phyloP scores from a whole-genome alignment of 495 filamentous ascomycete species.

The Lophium mytilinum region DNA sequence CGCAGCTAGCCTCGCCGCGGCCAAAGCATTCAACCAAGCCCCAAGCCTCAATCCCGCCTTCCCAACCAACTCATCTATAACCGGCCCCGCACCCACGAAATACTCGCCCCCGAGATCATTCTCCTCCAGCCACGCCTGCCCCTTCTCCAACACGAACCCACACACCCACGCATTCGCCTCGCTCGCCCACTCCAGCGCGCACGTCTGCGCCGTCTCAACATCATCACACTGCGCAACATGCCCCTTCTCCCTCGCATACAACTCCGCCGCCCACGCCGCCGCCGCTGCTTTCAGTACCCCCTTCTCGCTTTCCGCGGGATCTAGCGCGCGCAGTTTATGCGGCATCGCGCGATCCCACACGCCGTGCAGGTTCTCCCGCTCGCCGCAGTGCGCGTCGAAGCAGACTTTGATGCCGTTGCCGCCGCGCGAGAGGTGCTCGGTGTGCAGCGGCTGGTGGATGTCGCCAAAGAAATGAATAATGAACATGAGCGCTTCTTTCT shows the following conservation, averaged over 20 bases:
- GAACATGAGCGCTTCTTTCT: slow-evolving; percentile 40
- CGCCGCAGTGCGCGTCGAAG: slow-evolving; percentile 1
- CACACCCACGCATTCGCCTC: not conserved
- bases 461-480: slow-evolving; percentile 42
- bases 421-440: slow-evolving; percentile 4
- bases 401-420: slow-evolving; percentile 11
- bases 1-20: not conserved
- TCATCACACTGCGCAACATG: not conserved
- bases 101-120: not conserved
- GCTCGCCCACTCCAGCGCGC: not conserved
- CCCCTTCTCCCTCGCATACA: not conserved
- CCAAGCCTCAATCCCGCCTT: not conserved
- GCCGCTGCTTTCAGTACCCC: not conserved
- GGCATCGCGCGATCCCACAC: slow-evolving; percentile 9
- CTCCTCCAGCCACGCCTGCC: not conserved
- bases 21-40: not conserved
- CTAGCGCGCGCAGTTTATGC: not conserved
- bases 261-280: not conserved
- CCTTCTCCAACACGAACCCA: not conserved
- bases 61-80: not conserved
- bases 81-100: not conserved
- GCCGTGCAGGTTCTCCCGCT: slow-evolving; percentile 2
- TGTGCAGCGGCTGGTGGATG: slow-evolving; percentile 19
- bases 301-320: not conserved
- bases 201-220: not conserved